Evolutionary conservation across 495 filamentous ascomycete species (phyloP).

Genomic region (Penicillium manginii): DNA sequence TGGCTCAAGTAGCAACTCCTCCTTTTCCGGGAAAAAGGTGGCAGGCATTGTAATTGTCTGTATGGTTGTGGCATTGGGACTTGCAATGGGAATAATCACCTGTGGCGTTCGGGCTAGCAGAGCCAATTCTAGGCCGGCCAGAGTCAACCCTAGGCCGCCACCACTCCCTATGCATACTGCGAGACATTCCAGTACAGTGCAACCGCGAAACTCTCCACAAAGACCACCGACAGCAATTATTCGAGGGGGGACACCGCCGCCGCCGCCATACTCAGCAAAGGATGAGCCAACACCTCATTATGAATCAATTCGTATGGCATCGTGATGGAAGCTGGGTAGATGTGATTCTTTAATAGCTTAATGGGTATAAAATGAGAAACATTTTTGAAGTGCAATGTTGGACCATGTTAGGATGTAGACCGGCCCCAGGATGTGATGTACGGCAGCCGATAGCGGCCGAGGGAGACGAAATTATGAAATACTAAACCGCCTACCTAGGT

Average conservation of each 20-base stretch:
- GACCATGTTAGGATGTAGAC: too few species aligned
- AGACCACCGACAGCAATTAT: background rate
- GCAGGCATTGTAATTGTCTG: background rate
- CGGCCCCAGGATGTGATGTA: too few species aligned
- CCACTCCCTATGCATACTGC: background rate
- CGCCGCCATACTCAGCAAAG: slow-evolving; percentile 11
- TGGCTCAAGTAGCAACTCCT: too few species aligned
- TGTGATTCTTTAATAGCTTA: background rate
- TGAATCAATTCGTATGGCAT: background rate
- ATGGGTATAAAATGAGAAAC: background rate
- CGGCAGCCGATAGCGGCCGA: too few species aligned
- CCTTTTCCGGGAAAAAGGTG: too few species aligned
- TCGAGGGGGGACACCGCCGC: background rate
- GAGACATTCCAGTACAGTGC: background rate
- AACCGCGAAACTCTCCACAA: background rate
- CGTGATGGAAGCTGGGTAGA: background rate
- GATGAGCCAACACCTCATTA: background rate
- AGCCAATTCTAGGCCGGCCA: background rate
- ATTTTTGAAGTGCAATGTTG: too few species aligned
- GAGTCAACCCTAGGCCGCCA: background rate
- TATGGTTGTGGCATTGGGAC: background rate
- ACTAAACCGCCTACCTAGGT: too few species aligned
- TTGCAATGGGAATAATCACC: too few species aligned
- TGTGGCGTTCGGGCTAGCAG: background rate
- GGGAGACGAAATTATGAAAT: too few species aligned